Base-by-base conservation (phyloP, 441 rosid genomes). In the Jatropha podagrica region DNA sequence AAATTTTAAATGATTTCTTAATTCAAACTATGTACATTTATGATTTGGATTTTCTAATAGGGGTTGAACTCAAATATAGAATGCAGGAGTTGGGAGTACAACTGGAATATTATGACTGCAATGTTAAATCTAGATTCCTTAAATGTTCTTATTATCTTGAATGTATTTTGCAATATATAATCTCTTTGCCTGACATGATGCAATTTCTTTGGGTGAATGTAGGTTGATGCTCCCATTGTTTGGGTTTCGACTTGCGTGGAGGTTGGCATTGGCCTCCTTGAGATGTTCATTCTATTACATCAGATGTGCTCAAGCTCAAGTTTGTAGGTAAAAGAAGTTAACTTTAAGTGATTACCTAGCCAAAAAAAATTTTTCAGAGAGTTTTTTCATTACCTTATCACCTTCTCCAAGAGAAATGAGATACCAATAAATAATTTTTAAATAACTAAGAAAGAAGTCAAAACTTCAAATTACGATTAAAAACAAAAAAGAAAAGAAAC, bases 221-320 rank as follows among this genome's bases (percentile, higher is more conserved):
- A 91, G 96, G 85, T 74, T 85, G 86, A 84, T 72, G 89, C 79
- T 88, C 69, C 91, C 93, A 59, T 74, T 86, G 60, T 86, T 85
- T 76, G 85, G 90, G 78, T 69, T 87, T 62, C 86, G 74, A 75
- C 85, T 89, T 64, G 86, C 85, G 73, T 84, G 83, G 84, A 85
- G 77, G 74, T 65, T 81, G 78, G 73, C 81, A 48, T 42, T 80
- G 77, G 83, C 81, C 74, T 82, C 80, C 38, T 87, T 88, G 88
- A 84, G 85, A 81, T 76, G 52, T 37, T 41, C 83, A 67, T 71
- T 87, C 70, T 76, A 76, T 77, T 81, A 79, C 74, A 14, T 91
- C 59, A 81, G 86, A 83, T 55, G 81, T 51, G 69, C 80, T 59
- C 87, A 86, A 68, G 74, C 64, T 79, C 80, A 68, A 76, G 82